Percentiles rank a stretch among this genome's conserved stretches.
phyloP scores from a whole-genome alignment of 805 yeast species.

The Ogataea pilisensis region DNA sequence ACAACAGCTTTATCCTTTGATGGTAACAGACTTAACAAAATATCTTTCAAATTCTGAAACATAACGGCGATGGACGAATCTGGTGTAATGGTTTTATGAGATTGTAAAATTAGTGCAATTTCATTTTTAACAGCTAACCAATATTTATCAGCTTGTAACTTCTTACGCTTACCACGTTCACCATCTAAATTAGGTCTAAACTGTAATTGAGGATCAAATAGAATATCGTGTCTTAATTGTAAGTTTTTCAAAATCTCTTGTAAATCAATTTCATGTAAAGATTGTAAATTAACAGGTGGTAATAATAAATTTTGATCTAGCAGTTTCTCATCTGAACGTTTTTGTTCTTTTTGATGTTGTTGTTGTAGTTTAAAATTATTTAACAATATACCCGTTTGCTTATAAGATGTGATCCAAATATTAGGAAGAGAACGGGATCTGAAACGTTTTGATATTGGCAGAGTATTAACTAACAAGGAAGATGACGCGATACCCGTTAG shows the following conservation, averaged over 20 bases:
- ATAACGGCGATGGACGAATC: conserved; percentile 52
- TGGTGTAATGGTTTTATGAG: conserved; percentile 12
- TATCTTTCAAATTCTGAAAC: conserved; percentile 74
- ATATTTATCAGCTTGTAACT: conserved; percentile 69
- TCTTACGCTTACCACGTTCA: conserved; percentile 81
- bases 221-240: conserved; percentile 86
- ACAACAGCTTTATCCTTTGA: conserved; percentile 66
- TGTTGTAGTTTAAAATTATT: conserved; percentile 17
- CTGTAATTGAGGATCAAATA: conserved; percentile 88
- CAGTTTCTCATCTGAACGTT: neutral
- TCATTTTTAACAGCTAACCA: conserved; percentile 77
- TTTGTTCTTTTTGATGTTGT: conserved; percentile 20
- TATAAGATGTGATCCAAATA: conserved; percentile 27
- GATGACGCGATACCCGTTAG: too few relatives aligned
- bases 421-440: conserved; percentile 34
- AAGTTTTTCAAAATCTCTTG: conserved; percentile 89
- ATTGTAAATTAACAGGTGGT: conserved; percentile 82
- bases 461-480: conserved; percentile 3
- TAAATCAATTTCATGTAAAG: conserved; percentile 80
- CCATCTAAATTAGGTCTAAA: conserved; percentile 90
- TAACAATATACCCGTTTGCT: conserved; percentile 16
- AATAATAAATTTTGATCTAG: conserved; percentile 23
- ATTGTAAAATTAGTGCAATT: conserved; percentile 38
- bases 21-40: conserved; percentile 71
- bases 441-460: conserved; percentile 25